A percentile compares a stretch with the other conserved stretches of the same genome.
These are phyloP conservation scores for Erysimum cheiranthoides DNA, from an alignment of 345 rosid genomes.

Conservation along the genomic window DNA sequence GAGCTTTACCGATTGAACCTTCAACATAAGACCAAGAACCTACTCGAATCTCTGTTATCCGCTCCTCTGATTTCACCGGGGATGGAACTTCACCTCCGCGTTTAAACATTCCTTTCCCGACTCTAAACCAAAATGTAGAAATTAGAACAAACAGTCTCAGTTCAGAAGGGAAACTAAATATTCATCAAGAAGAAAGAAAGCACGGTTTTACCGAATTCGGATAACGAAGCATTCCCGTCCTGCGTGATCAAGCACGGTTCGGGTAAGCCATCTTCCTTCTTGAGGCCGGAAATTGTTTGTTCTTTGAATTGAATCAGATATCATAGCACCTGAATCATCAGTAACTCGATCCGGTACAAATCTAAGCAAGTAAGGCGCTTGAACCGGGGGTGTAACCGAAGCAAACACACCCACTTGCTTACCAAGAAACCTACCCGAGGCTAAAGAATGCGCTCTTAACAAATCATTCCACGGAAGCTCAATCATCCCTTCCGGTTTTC, in stretches of 20 bases:
- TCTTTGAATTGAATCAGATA: constrained; percentile 78
- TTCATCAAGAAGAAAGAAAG: not conserved
- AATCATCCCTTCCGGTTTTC: constrained; percentile 48
- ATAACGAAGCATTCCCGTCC: constrained; percentile 88
- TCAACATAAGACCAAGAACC: constrained; percentile 90
- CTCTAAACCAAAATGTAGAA: constrained; percentile 46
- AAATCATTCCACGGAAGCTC: constrained; percentile 80
- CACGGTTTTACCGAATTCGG: constrained; percentile 62
- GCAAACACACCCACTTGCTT: constrained; percentile 54
- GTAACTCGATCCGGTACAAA: constrained; percentile 93
- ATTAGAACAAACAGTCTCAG: constrained; percentile 9
- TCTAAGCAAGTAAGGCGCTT: constrained; percentile 81
- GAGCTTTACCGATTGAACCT: constrained; percentile 90
- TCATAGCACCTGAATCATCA: constrained; percentile 92
- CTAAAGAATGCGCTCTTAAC: constrained; percentile 67
- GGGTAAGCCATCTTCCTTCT: constrained; percentile 94
- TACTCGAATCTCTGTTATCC: constrained; percentile 79
- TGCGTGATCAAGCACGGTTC: constrained; percentile 89
- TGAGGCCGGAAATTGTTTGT: constrained; percentile 73
- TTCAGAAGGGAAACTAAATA: not conserved
- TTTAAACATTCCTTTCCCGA: constrained; percentile 85
- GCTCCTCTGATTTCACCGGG: constrained; percentile 69
- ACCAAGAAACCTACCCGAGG: constrained; percentile 56
- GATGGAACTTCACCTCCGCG: constrained; percentile 84
- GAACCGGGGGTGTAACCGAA: constrained; percentile 88